These are phyloP conservation scores for Rhodofomes roseus DNA, from an alignment of 1,284 basidiomycete genomes.

Conservation along the genomic window DNA sequence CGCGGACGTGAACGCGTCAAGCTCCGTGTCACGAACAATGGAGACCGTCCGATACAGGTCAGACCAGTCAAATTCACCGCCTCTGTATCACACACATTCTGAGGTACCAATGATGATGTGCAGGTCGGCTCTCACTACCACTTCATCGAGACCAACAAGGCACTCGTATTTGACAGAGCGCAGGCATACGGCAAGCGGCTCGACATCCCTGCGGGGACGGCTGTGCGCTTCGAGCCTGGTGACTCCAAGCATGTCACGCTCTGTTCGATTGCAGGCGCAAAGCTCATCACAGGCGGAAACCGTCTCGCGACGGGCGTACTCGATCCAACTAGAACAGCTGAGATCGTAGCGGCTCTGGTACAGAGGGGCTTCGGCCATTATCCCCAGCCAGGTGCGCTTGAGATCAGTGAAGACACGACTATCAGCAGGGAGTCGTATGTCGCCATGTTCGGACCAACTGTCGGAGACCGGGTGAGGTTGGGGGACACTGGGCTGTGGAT, in stretches of 20 bases:
- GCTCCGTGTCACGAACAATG: conserved; percentile 86
- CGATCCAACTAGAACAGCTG: conserved; percentile 40
- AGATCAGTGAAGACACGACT: conserved; percentile 45
- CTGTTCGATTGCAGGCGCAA: conserved; percentile 74
- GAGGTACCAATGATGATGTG: background rate
- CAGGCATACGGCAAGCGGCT: conserved; percentile 83
- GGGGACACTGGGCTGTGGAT: conserved; percentile 93
- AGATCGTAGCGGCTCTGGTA: conserved; percentile 40
- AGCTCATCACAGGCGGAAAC: conserved; percentile 81
- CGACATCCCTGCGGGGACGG: conserved; percentile 92
- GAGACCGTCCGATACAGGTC: conserved; percentile 93
- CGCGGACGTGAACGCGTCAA: conserved; percentile 64
- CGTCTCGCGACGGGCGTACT: conserved; percentile 60
- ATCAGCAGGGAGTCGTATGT: conserved; percentile 73
- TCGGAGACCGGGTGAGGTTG: conserved; percentile 84
- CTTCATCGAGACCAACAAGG: conserved; percentile 87
- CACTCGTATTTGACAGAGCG: conserved; percentile 80
- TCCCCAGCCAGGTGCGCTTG: conserved; percentile 54
- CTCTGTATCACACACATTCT: background rate
- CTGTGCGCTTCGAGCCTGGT: conserved; percentile 95
- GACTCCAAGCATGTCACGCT: conserved; percentile 84
- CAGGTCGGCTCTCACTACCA: conserved; percentile 92
- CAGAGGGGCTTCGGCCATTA: conserved; percentile 61
- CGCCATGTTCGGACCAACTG: conserved; percentile 93
- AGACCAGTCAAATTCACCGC: conserved; percentile 5